phyloP scores from a whole-genome alignment of 176 grass and related monocot genomes.

The Juncus inflexus region DNA sequence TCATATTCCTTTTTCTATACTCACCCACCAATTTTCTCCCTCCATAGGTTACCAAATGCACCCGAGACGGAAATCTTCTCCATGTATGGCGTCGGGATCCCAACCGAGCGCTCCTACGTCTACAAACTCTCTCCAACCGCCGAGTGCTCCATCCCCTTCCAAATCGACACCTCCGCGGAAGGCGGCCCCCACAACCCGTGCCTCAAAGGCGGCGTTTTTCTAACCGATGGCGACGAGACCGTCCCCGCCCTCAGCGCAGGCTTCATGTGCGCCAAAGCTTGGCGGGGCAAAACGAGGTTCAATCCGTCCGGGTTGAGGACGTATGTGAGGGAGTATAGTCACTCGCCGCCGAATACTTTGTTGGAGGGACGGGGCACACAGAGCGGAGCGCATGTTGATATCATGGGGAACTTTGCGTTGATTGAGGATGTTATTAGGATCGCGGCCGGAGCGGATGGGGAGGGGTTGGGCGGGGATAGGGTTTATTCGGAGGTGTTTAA shows the following conservation, averaged over 20 bases:
- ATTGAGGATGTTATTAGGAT: constrained; percentile 94
- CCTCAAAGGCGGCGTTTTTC: constrained; percentile 77
- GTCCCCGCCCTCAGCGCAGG: constrained; percentile 87
- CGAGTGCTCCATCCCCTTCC: constrained; percentile 91
- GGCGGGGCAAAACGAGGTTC: constrained; percentile 91
- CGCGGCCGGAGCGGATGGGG: constrained; percentile 70
- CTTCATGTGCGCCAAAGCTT: constrained; percentile 92
- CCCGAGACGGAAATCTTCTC: constrained; percentile 98
- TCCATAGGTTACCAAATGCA: constrained; percentile 72
- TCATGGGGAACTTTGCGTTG: constrained; percentile 97
- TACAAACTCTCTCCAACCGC: constrained; percentile 67
- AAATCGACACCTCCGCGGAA: constrained; percentile 74
- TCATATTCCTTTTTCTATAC: not conserved
- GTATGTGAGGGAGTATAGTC: constrained; percentile 69
- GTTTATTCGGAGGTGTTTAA: constrained; percentile 91
- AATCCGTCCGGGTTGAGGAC: constrained; percentile 88
- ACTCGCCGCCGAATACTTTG: constrained; percentile 75
- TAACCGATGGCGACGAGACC: constrained; percentile 85
- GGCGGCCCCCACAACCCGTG: constrained; percentile 62
- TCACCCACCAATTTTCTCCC: not conserved
- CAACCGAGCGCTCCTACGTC: constrained; percentile 95
- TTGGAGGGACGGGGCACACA: constrained; percentile 93
- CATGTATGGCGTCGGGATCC: constrained; percentile 95
- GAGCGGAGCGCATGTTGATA: constrained; percentile 94
- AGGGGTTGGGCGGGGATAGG: constrained; percentile 73